Conservation (phyloP, 352 stramenopile genomes). For the Globisporangium spiculum region DNA sequence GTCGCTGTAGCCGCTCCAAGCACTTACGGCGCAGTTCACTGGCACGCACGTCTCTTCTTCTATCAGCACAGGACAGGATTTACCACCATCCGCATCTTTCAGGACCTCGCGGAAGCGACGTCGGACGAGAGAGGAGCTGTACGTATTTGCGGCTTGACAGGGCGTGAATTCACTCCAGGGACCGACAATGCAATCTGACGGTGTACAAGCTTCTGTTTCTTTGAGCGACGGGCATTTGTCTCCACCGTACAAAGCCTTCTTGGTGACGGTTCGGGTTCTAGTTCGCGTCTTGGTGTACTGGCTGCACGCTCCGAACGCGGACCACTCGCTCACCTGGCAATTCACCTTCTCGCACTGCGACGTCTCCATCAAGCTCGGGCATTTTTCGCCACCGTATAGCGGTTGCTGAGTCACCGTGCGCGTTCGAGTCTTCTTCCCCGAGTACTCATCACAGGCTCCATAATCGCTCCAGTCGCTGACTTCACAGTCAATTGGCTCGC, state of each 20-base stretch:
- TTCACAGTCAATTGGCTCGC: slow-evolving; percentile 41
- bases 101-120: slow-evolving; percentile 40
- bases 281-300: slow-evolving; percentile 32
- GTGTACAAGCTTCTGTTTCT: slow-evolving; percentile 33
- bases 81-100: slow-evolving; percentile 36
- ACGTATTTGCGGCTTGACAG: slow-evolving; percentile 24
- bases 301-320: slow-evolving; percentile 36
- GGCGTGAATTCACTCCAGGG: slow-evolving; percentile 50
- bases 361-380: slow-evolving; percentile 32
- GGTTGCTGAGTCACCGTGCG: slow-evolving; percentile 27
- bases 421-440: slow-evolving; percentile 35
- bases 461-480: slow-evolving; percentile 53
- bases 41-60: slow-evolving; percentile 39
- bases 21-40: slow-evolving; percentile 40
- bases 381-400: slow-evolving; percentile 37
- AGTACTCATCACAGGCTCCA: slow-evolving; percentile 32
- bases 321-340: slow-evolving; percentile 46
- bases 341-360: slow-evolving; percentile 39
- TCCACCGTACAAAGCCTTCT: slow-evolving; percentile 31
- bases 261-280: slow-evolving; percentile 35
- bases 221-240: slow-evolving; percentile 30
- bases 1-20: slow-evolving; percentile 33
- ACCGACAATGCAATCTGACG: slow-evolving; percentile 41
- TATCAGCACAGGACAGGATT: slow-evolving; percentile 35
- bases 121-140: slow-evolving; percentile 18